Conservation (phyloP, 169 alveolate genomes). For the Plasmodium adleri region DNA sequence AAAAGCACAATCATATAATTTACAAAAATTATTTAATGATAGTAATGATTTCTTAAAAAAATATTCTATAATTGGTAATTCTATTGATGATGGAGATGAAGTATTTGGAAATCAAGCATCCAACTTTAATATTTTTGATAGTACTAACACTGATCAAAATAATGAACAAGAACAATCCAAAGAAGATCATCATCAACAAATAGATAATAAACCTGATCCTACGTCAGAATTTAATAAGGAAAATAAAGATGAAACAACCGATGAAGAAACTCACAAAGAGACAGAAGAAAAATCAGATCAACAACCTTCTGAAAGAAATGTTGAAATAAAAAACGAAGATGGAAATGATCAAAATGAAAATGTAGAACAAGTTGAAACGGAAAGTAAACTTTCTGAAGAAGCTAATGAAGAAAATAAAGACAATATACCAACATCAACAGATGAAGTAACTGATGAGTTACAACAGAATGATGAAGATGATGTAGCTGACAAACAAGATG, state of each 20-base stretch:
- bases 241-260: neutral
- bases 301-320: no score
- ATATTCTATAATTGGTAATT: conserved; percentile 26
- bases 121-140: conserved; percentile 32
- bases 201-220: no score
- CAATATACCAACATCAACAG: neutral
- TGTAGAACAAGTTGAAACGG: no score
- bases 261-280: neutral
- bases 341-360: no score
- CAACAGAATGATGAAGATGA: neutral
- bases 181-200: neutral
- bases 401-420: neutral
- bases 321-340: no score
- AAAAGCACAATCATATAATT: conserved; percentile 8
- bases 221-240: neutral
- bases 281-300: no score
- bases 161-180: neutral
- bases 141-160: neutral
- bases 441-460: neutral
- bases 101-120: conserved; percentile 27
- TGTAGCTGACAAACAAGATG: conserved; percentile 5
- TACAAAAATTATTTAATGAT: conserved; percentile 7
- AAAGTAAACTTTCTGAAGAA: neutral
- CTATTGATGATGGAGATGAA: conserved; percentile 11
- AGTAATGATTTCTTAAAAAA: conserved; percentile 48